These are phyloP conservation scores for cucumber (Cucumis sativus) DNA, from an alignment of 306 rosid species.

Conservation along the genomic window Cucumber_9930_V3 NC_026661.2:16252001-16252500, in stretches of 20 bases:
- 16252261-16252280: slow-evolving; percentile 25
- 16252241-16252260: slow-evolving; percentile 34
- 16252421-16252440: slow-evolving; percentile 20
- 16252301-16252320: slow-evolving; percentile 36
- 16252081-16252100: slow-evolving; percentile 31
- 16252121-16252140: slow-evolving; percentile 67
- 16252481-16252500: slow-evolving; percentile 43
- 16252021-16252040: slow-evolving; percentile 46
- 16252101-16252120: slow-evolving; percentile 74
- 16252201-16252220: slow-evolving; percentile 31
- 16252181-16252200: slow-evolving; percentile 24
- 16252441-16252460: slow-evolving; percentile 41
- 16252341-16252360: slow-evolving; percentile 37
- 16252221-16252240: slow-evolving; percentile 38
- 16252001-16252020: slow-evolving; percentile 70
- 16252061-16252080: slow-evolving; percentile 24
- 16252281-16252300: slow-evolving; percentile 18
- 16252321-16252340: slow-evolving; percentile 45
- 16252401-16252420: slow-evolving; percentile 15
- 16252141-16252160: slow-evolving; percentile 36
- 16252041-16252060: slow-evolving; percentile 11
- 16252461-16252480: slow-evolving; percentile 48
- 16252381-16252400: slow-evolving; percentile 24
- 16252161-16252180: slow-evolving; percentile 30
- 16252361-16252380: slow-evolving; percentile 30